A percentile compares a stretch with the other conserved stretches of the same genome.
phyloP scores from a whole-genome alignment of 2,329 filamentous ascomycete species.

The Neoascochyta sp. region DNA sequence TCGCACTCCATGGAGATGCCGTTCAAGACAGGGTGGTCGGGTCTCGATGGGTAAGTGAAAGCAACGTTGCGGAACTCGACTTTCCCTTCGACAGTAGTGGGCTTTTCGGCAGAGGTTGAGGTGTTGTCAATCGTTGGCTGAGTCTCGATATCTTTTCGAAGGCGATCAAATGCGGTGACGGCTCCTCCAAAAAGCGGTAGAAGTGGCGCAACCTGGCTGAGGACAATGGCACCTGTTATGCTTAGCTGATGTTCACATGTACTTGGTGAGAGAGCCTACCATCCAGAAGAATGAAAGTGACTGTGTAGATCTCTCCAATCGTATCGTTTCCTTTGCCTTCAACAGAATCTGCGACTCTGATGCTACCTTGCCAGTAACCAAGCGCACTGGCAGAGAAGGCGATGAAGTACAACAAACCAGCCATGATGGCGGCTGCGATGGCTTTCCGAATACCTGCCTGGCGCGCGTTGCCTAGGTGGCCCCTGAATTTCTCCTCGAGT shows the following conservation, averaged over 20 bases:
- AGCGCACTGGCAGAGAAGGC: constrained; percentile 64
- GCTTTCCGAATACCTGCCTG: constrained; percentile 58
- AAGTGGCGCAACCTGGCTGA: constrained; percentile 47
- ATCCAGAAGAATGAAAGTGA: constrained; percentile 55
- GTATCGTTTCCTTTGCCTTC: constrained; percentile 31
- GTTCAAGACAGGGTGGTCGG: constrained; percentile 39
- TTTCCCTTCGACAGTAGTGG: constrained; percentile 44
- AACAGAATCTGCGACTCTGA: constrained; percentile 48
- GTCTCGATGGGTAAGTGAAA: constrained; percentile 43
- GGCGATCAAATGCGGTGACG: constrained; percentile 54
- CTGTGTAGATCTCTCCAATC: constrained; percentile 52
- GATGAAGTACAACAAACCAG: constrained; percentile 63
- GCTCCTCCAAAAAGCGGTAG: constrained; percentile 51
- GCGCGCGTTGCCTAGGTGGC: constrained; percentile 50
- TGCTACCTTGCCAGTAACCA: constrained; percentile 65
- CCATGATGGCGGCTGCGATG: constrained; percentile 54
- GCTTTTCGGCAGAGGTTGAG: constrained; percentile 24
- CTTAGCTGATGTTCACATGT: background rate
- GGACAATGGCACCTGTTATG: constrained; percentile 43
- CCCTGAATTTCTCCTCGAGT: constrained; percentile 58
- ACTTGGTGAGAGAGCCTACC: constrained; percentile 24
- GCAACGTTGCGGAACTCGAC: constrained; percentile 40
- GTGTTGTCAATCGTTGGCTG: constrained; percentile 40
- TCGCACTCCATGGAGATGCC: constrained; percentile 37
- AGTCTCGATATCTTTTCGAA: constrained; percentile 57